Percentiles rank a stretch among this genome's conserved stretches.
These are phyloP conservation scores for Suillus fuscotomentosus DNA, from an alignment of 768 basidiomycete genomes.

Conservation along the genomic window DNA sequence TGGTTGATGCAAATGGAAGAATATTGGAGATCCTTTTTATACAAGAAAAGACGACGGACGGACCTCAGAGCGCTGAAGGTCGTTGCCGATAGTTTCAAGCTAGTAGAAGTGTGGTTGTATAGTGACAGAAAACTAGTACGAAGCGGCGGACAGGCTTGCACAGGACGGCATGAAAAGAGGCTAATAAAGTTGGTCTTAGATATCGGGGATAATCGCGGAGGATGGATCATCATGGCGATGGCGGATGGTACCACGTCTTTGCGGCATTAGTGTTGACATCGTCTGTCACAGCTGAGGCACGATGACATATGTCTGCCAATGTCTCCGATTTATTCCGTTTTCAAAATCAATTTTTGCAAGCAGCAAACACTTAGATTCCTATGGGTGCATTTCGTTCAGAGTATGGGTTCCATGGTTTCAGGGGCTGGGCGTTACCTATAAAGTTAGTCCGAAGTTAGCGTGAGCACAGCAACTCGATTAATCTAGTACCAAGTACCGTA, in stretches of 20 bases:
- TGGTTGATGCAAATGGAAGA: not conserved
- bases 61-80: not conserved
- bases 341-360: not conserved
- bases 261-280: not conserved
- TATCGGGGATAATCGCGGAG: not conserved
- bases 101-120: not conserved
- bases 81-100: not conserved
- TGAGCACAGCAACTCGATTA: not conserved
- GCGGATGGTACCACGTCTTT: not conserved
- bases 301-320: not conserved
- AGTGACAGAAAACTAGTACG: not conserved
- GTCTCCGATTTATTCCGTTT: not conserved
- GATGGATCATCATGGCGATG: not conserved
- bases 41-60: not conserved
- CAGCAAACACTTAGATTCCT: not conserved
- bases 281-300: not conserved
- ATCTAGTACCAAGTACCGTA: not conserved
- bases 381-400: not conserved
- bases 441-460: not conserved
- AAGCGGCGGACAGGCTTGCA: not conserved
- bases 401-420: not conserved
- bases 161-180: not conserved
- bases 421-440: not conserved
- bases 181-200: not conserved
- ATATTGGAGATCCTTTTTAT: not conserved